Evolutionary conservation across 225 moss, liverwort and hornwort genomes (phyloP).

Genomic region (Ulota crispa): DNA sequence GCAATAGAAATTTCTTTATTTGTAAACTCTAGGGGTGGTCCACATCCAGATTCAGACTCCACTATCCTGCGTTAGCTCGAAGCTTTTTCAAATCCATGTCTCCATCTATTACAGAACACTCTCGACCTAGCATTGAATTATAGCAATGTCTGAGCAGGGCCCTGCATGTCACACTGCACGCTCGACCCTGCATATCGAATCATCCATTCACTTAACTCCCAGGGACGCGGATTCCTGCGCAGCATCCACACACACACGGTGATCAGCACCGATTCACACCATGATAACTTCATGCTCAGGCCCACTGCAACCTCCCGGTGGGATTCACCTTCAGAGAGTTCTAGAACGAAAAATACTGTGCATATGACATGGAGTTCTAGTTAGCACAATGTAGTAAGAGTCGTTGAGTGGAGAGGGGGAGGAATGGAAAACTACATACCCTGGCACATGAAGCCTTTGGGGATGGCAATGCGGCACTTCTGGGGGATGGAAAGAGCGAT

Average conservation of each 20-base stretch:
- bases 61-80: too few relatives aligned
- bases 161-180: neutral
- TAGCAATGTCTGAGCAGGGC: too few relatives aligned
- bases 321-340: too few relatives aligned
- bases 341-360: neutral
- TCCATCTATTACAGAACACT: too few relatives aligned
- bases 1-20: too few relatives aligned
- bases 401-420: neutral
- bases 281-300: neutral
- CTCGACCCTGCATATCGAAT: neutral
- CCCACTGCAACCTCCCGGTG: neutral
- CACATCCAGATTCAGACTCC: too few relatives aligned
- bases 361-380: neutral
- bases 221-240: constrained; percentile 9
- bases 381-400: neutral
- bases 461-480: constrained; percentile 44
- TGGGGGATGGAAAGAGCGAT: constrained; percentile 31
- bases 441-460: constrained; percentile 41
- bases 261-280: neutral
- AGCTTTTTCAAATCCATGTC: too few relatives aligned
- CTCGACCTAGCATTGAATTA: too few relatives aligned
- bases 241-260: neutral
- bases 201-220: neutral
- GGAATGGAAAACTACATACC: constrained; percentile 4
- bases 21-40: too few relatives aligned